Conservation (phyloP, 192 early-diverging fungal genomes). For the Entomortierella parvispora region DNA sequence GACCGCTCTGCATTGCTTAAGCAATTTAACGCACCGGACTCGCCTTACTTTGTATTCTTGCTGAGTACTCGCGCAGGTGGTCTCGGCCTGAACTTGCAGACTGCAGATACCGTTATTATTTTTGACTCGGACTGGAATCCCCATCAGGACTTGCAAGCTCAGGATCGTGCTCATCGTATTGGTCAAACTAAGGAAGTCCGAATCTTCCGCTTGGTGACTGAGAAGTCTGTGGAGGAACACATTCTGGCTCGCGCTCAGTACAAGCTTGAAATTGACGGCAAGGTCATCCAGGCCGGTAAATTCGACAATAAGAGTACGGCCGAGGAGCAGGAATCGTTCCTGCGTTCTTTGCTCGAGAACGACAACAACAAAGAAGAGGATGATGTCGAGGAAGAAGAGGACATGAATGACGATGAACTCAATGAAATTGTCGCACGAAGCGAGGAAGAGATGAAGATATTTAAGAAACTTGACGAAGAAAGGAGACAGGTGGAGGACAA, state of each 20-base stretch:
- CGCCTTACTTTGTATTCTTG: slow-evolving; percentile 79
- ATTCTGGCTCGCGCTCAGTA: slow-evolving; percentile 92
- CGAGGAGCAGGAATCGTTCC: slow-evolving; percentile 90
- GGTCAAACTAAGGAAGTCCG: slow-evolving; percentile 90
- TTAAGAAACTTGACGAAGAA: slow-evolving; percentile 81
- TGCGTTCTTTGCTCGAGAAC: slow-evolving; percentile 83
- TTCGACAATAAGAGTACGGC: slow-evolving; percentile 97
- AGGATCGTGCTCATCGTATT: slow-evolving; percentile 85
- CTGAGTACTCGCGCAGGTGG: slow-evolving; percentile 89
- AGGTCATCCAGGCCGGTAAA: slow-evolving; percentile 92
- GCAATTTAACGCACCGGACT: slow-evolving; percentile 64
- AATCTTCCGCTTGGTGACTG: slow-evolving; percentile 77
- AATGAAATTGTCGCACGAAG: slow-evolving; percentile 93
- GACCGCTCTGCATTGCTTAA: too few species aligned
- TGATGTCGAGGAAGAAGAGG: slow-evolving; percentile 72
- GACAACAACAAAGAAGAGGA: slow-evolving; percentile 87
- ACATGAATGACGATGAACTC: slow-evolving; percentile 88
- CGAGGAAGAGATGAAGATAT: slow-evolving; percentile 82
- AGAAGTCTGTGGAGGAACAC: slow-evolving; percentile 88
- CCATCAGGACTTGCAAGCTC: slow-evolving; percentile 90
- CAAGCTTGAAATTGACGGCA: slow-evolving; percentile 86
- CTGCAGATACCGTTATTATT: slow-evolving; percentile 88
- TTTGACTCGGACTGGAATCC: slow-evolving; percentile 94
- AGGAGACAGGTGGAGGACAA: slow-evolving; percentile 58
- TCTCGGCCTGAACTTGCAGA: slow-evolving; percentile 89